Percentiles rank a stretch among this genome's conserved stretches.
Conservation (phyloP, 2,329 filamentous ascomycete species). For the Incumbomyces delicatus region DNA sequence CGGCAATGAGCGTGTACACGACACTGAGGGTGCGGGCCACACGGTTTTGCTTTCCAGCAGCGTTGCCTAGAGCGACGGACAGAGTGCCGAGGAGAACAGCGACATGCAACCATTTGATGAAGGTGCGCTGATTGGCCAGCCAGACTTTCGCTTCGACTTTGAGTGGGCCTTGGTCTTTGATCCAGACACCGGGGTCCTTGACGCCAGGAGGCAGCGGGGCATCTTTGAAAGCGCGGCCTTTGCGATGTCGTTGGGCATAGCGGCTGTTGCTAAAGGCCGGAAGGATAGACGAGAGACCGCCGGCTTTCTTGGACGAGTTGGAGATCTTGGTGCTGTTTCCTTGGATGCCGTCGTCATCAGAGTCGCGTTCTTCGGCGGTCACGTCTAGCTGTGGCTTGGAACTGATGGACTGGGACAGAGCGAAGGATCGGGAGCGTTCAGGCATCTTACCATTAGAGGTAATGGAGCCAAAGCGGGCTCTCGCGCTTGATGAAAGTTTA, state of each 20-base stretch:
- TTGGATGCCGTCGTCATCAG: constrained; percentile 39
- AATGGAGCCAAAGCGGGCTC: constrained; percentile 15
- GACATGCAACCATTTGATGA: constrained; percentile 98
- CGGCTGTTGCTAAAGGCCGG: constrained; percentile 74
- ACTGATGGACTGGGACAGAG: neutral
- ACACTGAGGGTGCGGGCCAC: constrained; percentile 71
- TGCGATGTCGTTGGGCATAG: constrained; percentile 50
- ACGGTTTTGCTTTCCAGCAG: constrained; percentile 64
- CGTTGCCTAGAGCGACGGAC: constrained; percentile 78
- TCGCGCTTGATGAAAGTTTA: constrained; percentile 15
- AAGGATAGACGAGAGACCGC: constrained; percentile 59
- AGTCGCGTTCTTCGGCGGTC: constrained; percentile 36
- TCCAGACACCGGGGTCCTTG: constrained; percentile 72
- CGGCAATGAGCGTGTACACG: constrained; percentile 69
- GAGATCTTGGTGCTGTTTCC: constrained; percentile 15
- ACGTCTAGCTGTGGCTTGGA: constrained; percentile 8
- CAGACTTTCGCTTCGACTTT: constrained; percentile 96
- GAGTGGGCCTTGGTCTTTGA: constrained; percentile 88
- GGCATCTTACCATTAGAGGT: constrained; percentile 10
- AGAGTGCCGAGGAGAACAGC: constrained; percentile 75
- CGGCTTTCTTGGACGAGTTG: constrained; percentile 37
- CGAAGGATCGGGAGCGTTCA: constrained; percentile 7
- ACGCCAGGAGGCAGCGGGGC: constrained; percentile 71
- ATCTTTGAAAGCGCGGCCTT: constrained; percentile 26
- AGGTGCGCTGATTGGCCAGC: constrained; percentile 96